A percentile compares a stretch with the other conserved stretches of the same genome.
These are phyloP conservation scores for Porodaedalea pini DNA, from an alignment of 1,284 basidiomycete genomes.

Conservation along the genomic window DNA sequence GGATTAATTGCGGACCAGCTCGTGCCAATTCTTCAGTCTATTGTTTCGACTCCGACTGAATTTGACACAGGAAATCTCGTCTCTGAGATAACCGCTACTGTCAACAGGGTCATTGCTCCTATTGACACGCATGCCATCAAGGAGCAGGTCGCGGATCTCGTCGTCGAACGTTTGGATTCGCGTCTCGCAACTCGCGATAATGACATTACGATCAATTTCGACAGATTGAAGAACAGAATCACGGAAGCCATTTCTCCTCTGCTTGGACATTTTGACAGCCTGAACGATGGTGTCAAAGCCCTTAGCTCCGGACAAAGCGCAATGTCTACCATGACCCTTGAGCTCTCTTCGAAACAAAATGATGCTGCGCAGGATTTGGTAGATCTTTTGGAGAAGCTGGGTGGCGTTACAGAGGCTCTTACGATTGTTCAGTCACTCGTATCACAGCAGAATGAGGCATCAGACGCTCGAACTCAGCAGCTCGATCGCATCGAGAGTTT, in stretches of 20 bases:
- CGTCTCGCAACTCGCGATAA: conserved; percentile 73
- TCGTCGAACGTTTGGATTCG: conserved; percentile 77
- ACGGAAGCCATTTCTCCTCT: conserved; percentile 48
- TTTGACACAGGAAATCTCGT: conserved; percentile 57
- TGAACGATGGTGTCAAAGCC: conserved; percentile 33
- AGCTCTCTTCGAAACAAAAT: neutral
- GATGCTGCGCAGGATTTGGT: neutral
- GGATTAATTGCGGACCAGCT: conserved; percentile 73
- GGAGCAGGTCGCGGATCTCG: conserved; percentile 80
- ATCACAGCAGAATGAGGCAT: conserved; percentile 1
- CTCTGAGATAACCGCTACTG: conserved; percentile 57
- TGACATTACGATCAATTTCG: conserved; percentile 49
- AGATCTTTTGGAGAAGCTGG: conserved; percentile 6
- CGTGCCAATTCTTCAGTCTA: conserved; percentile 56
- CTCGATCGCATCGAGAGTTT: conserved; percentile 32
- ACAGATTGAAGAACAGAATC: conserved; percentile 52
- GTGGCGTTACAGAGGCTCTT: conserved; percentile 8
- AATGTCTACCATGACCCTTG: neutral
- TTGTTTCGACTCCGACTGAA: conserved; percentile 35
- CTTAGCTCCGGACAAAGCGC: conserved; percentile 7
- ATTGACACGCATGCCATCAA: conserved; percentile 80
- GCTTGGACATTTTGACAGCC: conserved; percentile 40
- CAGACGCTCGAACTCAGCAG: neutral
- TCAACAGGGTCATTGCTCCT: conserved; percentile 64
- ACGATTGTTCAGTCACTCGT: conserved; percentile 9